These are phyloP conservation scores for Pythium dissotocum DNA, from an alignment of 352 stramenopile genomes.

Conservation along the genomic window DNA sequence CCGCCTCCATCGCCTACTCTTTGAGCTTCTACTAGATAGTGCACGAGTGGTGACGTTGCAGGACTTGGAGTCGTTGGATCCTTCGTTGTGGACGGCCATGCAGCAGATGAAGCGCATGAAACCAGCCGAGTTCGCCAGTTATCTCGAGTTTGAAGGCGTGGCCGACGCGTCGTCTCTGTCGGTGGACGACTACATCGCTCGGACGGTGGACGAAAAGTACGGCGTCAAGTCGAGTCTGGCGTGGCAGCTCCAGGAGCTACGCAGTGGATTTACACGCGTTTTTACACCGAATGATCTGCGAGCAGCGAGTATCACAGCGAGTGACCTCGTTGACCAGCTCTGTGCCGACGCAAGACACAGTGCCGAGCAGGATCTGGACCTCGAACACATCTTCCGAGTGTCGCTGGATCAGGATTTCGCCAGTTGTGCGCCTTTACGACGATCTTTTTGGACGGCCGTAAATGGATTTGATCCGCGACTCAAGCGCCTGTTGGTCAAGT, in stretches of 20 bases:
- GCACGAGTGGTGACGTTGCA: slow-evolving; percentile 37
- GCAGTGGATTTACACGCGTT: slow-evolving; percentile 47
- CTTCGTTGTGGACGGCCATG: slow-evolving; percentile 43
- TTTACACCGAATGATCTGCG: slow-evolving; percentile 29
- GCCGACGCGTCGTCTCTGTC: slow-evolving; percentile 30
- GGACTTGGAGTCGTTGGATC: slow-evolving; percentile 51
- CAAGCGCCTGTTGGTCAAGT: slow-evolving; percentile 74
- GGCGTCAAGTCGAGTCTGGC: slow-evolving; percentile 38
- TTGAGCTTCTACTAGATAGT: slow-evolving; percentile 45
- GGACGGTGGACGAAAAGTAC: slow-evolving; percentile 52
- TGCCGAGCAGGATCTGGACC: slow-evolving; percentile 35
- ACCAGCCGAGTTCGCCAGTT: slow-evolving; percentile 45
- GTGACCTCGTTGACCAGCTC: slow-evolving; percentile 44
- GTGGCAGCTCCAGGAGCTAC: slow-evolving; percentile 54
- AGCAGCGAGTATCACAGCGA: slow-evolving; percentile 5
- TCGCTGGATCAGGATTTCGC: slow-evolving; percentile 62
- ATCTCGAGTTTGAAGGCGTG: slow-evolving; percentile 54
- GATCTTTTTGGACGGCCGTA: slow-evolving; percentile 57
- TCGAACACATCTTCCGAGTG: slow-evolving; percentile 55
- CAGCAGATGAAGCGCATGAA: slow-evolving; percentile 52
- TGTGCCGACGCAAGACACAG: slow-evolving; percentile 17
- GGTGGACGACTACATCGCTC: slow-evolving; percentile 50
- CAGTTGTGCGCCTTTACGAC: slow-evolving; percentile 36
- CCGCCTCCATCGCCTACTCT: slow-evolving; percentile 49
- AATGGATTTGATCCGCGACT: slow-evolving; percentile 46